A percentile compares a stretch with the other conserved stretches of the same genome.
phyloP scores from a whole-genome alignment of 306 rosid species.

The Nissolia schottii region DNA sequence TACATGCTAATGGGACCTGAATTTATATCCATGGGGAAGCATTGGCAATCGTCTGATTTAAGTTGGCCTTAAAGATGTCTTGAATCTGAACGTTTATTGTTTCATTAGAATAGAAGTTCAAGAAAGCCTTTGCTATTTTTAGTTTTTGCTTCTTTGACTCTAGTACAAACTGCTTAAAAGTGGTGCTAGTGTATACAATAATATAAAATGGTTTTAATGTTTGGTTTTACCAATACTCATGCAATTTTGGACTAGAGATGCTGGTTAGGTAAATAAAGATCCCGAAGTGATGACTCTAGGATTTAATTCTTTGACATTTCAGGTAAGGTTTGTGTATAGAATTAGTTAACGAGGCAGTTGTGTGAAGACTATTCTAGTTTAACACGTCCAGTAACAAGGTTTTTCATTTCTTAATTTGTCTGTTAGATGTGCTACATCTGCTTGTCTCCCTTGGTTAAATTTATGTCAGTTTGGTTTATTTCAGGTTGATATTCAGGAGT shows the following conservation, averaged over 20 bases:
- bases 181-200: background rate
- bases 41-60: background rate
- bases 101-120: background rate
- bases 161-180: background rate
- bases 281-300: background rate
- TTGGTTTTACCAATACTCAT: background rate
- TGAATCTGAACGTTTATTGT: background rate
- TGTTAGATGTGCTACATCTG: background rate
- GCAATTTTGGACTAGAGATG: background rate
- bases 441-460: background rate
- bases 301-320: background rate
- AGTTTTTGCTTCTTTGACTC: background rate
- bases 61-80: constrained; percentile 4
- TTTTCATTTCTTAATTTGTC: background rate
- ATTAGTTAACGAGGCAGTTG: background rate
- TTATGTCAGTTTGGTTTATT: background rate
- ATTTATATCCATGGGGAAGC: background rate
- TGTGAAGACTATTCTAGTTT: background rate
- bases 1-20: background rate
- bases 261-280: background rate
- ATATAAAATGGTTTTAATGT: background rate
- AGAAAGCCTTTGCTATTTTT: background rate
- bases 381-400: background rate
- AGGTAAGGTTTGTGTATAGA: background rate
- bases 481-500: constrained; percentile 71